Evolutionary conservation across 2,329 filamentous ascomycete species (phyloP).

Genomic region (Fusarium protoensiforme): DNA sequence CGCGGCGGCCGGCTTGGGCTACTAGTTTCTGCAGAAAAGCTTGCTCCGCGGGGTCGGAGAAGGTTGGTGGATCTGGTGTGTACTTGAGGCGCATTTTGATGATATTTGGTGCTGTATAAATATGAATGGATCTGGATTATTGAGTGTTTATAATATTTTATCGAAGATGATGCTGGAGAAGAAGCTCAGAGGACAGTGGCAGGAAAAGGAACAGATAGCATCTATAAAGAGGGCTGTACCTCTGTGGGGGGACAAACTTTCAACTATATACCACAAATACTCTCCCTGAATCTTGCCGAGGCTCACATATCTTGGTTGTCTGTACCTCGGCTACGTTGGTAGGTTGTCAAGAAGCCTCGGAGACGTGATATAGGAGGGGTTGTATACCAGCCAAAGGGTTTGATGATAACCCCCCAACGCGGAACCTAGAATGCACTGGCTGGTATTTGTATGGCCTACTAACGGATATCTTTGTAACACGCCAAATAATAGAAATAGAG

Average conservation of each 20-base stretch:
- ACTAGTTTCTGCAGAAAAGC: not conserved
- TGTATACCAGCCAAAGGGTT: not conserved
- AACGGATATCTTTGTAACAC: no score
- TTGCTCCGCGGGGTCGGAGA: not conserved
- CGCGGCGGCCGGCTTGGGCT: not conserved
- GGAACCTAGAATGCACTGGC: no score
- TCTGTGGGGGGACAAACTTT: not conserved
- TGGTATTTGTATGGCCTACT: no score
- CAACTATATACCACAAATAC: not conserved
- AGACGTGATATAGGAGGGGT: not conserved
- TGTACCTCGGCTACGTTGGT: not conserved
- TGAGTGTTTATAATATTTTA: not conserved
- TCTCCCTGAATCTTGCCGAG: not conserved
- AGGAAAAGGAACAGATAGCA: not conserved
- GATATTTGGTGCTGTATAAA: not conserved
- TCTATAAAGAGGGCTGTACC: not conserved
- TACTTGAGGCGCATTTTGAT: not conserved
- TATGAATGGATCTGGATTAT: not conserved
- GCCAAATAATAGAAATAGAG: no score
- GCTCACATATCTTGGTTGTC: not conserved
- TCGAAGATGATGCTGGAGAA: not conserved
- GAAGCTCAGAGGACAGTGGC: not conserved
- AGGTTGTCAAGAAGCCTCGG: not conserved
- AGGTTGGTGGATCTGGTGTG: not conserved
- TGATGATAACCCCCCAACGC: no score